A percentile compares a stretch with the other conserved stretches of the same genome.
phyloP scores from a whole-genome alignment of 108 stramenopile genomes.

The Skeletonema grethae region DNA sequence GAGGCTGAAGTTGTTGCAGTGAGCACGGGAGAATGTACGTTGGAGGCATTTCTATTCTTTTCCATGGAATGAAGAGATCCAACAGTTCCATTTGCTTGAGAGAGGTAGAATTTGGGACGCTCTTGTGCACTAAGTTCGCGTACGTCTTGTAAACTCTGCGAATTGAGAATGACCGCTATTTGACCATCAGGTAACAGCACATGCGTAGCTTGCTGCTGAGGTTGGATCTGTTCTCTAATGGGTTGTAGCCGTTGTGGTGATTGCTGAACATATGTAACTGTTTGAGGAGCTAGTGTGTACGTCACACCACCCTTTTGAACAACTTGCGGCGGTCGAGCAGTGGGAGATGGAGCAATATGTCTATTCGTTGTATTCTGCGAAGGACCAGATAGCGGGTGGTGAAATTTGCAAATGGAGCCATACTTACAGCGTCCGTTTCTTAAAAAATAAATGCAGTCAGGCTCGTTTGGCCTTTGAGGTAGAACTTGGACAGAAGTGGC shows the following conservation, averaged over 20 bases:
- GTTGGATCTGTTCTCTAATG: slow-evolving; percentile 38
- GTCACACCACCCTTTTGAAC: slow-evolving; percentile 4
- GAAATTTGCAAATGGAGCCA: slow-evolving; percentile 90
- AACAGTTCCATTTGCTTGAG: slow-evolving; percentile 33
- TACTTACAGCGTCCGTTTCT: slow-evolving; percentile 91
- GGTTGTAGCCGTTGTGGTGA: slow-evolving; percentile 33
- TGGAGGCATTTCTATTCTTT: slow-evolving; percentile 19
- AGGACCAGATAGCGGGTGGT: slow-evolving; percentile 71
- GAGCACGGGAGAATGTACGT: slow-evolving; percentile 29
- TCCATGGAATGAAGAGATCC: slow-evolving; percentile 26
- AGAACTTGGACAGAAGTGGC: slow-evolving; percentile 47
- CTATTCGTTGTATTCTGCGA: slow-evolving; percentile 22
- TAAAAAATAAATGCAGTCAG: slow-evolving; percentile 88
- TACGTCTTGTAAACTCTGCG: slow-evolving; percentile 43
- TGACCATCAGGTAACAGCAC: slow-evolving; percentile 44
- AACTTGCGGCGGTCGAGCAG: neutral
- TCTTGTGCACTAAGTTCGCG: slow-evolving; percentile 38
- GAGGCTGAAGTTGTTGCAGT: slow-evolving; percentile 31
- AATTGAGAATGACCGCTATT: slow-evolving; percentile 44
- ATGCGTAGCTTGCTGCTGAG: slow-evolving; percentile 40
- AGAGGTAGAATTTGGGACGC: slow-evolving; percentile 37
- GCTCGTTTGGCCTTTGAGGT: slow-evolving; percentile 85
- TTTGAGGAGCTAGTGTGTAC: slow-evolving; percentile 9
- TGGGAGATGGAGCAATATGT: slow-evolving; percentile 5
- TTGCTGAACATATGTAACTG: slow-evolving; percentile 24